Base-by-base conservation (phyloP, 2,329 filamentous ascomycete species). In the Stagonosporopsis cucurbitacearum region DNA sequence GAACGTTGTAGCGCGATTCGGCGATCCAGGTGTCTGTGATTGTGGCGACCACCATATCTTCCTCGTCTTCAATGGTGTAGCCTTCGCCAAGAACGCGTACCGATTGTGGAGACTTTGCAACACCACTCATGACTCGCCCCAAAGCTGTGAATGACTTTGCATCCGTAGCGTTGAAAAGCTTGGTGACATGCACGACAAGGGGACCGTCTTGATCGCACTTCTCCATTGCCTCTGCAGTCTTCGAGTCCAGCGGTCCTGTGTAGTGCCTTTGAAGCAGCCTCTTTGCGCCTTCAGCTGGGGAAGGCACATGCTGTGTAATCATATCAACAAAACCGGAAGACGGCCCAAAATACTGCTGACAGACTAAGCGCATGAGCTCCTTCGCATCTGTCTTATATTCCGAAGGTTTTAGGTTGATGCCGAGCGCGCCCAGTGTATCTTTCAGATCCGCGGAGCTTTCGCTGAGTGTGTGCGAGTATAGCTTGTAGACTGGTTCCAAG, bases 61-160 rank as follows among this genome's bases (percentile, higher is more conserved):
- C 95, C 72, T 98, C 93, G 63, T 99, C 95, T 64, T 99, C 95
- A 13, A 96, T 85, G 4, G 93, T 97, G 77, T 98, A 99, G 6
- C 91, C 91, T 73, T 99, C 95, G 44, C 95, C 95, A 1, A 99
- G 86, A 12, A 99, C 93, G 36, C 95, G 88, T 15, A 99, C 92
- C 64, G 91, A 87, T 69, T 89, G 84, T 17, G 91, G 90, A 19
- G 92, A 89, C 28, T 86, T 87, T 22, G 90, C 95, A 26, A 91
- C 95, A 52, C 95, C 95, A 69, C 94, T 97, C 82, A 98, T 85
- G 2, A 99, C 92, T 60, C 94, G 87, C 12, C 95, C 95, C 65
- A 98, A 90, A 0, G 92, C 89, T 73, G 94, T 84, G 77, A 99
- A 99, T 43, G 86, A 87, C 67, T 92, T 91, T n/a, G 94, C 95